These are phyloP conservation scores for Nicotiana tomentosiformis DNA, from an alignment of 257 asterid species.

Conservation along the genomic window DNA sequence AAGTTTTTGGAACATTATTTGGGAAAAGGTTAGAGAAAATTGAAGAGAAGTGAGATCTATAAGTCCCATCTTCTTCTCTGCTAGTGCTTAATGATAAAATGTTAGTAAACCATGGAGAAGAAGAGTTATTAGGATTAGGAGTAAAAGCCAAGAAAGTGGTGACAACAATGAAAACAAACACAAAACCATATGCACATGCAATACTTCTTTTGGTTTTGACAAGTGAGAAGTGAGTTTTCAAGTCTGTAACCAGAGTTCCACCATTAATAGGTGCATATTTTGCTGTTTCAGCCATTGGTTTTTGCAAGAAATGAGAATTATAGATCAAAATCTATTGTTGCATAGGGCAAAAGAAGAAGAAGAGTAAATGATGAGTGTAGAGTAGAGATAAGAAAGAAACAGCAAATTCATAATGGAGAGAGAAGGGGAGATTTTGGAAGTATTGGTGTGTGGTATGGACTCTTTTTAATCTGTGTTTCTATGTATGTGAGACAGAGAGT, in stretches of 20 bases:
- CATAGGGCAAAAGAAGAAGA: not conserved
- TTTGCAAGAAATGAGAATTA: not conserved
- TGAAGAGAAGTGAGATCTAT: slow-evolving; percentile 17
- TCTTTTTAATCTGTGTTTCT: not conserved
- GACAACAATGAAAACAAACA: slow-evolving; percentile 56
- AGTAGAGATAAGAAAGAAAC: not conserved
- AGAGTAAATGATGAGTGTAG: not conserved
- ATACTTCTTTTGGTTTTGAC: slow-evolving; percentile 37
- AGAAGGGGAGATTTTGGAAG: not conserved
- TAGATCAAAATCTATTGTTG: not conserved
- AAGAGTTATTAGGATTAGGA: slow-evolving; percentile 52
- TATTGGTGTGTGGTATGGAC: not conserved
- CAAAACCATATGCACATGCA: slow-evolving; percentile 39
- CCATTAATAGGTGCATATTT: slow-evolving; percentile 56
- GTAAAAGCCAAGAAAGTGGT: slow-evolving; percentile 66
- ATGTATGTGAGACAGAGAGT: not conserved
- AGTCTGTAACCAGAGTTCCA: slow-evolving; percentile 44
- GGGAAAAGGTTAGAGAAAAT: slow-evolving; percentile 30
- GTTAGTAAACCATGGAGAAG: slow-evolving; percentile 58
- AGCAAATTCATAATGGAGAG: not conserved
- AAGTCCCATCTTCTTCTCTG: not conserved
- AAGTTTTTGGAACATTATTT: slow-evolving; percentile 10
- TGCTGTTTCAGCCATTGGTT: slow-evolving; percentile 49
- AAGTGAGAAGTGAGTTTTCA: slow-evolving; percentile 45
- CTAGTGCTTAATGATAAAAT: slow-evolving; percentile 17